phyloP scores from a whole-genome alignment of 805 yeast species.

The Huiozyma sinensis region DNA sequence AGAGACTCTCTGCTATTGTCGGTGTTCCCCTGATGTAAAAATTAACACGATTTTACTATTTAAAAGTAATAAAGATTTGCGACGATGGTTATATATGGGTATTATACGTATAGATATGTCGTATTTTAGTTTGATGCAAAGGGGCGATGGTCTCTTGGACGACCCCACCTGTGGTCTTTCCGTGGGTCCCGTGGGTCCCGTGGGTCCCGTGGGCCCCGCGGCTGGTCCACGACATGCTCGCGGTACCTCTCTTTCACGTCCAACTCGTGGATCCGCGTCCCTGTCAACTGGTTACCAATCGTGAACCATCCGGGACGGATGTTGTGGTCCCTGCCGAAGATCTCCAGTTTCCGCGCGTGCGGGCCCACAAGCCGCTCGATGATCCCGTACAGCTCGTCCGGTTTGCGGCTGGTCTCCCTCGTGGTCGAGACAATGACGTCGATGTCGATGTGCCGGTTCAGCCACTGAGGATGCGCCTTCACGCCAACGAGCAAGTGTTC shows the following conservation, averaged over 20 bases:
- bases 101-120: too few relatives aligned
- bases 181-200: not conserved
- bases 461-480: conserved; percentile 72
- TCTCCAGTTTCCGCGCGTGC: conserved; percentile 69
- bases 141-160: too few relatives aligned
- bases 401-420: conserved; percentile 82
- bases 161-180: not conserved
- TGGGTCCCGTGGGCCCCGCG: not conserved
- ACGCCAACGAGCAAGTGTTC: conserved; percentile 82
- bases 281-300: conserved; percentile 67
- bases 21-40: conserved; percentile 4
- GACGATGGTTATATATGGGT: too few relatives aligned
- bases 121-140: too few relatives aligned
- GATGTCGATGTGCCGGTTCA: conserved; percentile 52
- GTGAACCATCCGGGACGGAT: conserved; percentile 87
- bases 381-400: conserved; percentile 81
- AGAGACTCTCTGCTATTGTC: too few relatives aligned
- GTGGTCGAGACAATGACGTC: conserved; percentile 76
- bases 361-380: conserved; percentile 77
- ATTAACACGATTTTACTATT: conserved; percentile 3
- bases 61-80: too few relatives aligned
- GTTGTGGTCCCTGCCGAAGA: conserved; percentile 83
- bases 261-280: conserved; percentile 45
- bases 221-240: too few relatives aligned
- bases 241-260: conserved; percentile 39